Percentiles rank a stretch among this genome's conserved stretches.
Evolutionary conservation across 163 green algal genomes (phyloP).

Genomic region (Chlamydomonas reinhardtii): DNA sequence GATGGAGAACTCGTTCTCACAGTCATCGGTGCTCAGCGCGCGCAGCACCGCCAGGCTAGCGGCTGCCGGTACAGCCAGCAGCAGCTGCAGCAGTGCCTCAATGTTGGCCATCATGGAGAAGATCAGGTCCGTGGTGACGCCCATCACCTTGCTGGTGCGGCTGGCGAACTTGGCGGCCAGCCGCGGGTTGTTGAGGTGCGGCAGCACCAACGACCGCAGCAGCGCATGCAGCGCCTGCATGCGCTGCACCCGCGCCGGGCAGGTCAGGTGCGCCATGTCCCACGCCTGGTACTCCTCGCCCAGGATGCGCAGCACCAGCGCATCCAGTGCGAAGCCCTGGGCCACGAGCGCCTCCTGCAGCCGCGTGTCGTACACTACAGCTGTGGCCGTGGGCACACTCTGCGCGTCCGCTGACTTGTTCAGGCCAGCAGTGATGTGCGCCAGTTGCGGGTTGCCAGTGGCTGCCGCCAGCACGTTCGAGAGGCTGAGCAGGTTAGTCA

Average conservation of each 20-base stretch:
- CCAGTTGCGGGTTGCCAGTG: not conserved
- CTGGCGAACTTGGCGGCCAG: not conserved
- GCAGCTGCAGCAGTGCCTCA: not conserved
- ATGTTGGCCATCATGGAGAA: not conserved
- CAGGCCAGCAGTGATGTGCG: not conserved
- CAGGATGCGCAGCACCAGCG: not conserved
- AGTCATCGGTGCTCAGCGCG: conserved; percentile 2
- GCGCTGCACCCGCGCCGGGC: not conserved
- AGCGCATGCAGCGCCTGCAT: conserved; percentile 1
- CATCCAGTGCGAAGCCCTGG: not conserved
- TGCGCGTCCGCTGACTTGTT: not conserved
- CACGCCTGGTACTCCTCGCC: conserved; percentile 1
- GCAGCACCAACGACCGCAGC: not conserved
- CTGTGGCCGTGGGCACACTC: not conserved
- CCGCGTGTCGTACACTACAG: not conserved
- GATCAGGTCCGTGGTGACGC: conserved; percentile 3
- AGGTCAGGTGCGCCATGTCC: conserved; percentile 12
- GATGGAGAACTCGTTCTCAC: conserved; percentile 8
- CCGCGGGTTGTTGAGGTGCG: not conserved
- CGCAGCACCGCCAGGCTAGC: not conserved
- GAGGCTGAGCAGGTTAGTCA: not conserved
- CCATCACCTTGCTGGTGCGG: not conserved
- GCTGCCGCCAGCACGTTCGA: not conserved
- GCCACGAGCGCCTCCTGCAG: not conserved
- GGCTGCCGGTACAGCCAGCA: not conserved